phyloP scores from a whole-genome alignment of 2,329 filamentous ascomycete genomes.

The Pestalotiopsis sp. region DNA sequence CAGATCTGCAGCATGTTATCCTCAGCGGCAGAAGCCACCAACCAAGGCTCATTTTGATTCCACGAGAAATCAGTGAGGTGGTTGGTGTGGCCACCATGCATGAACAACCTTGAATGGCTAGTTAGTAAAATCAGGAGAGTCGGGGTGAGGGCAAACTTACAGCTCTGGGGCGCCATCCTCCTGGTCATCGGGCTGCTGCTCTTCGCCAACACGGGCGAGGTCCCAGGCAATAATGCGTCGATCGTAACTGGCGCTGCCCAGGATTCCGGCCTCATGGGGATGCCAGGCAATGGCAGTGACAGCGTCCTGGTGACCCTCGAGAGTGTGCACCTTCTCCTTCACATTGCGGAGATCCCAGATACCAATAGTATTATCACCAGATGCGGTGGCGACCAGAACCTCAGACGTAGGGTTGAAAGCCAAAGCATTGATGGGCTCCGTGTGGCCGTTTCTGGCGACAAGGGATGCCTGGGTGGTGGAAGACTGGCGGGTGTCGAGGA shows the following conservation, averaged over 20 bases:
- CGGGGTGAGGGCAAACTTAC: constrained; percentile 53
- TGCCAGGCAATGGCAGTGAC: constrained; percentile 96
- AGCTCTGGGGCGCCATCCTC: constrained; percentile 95
- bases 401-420: constrained; percentile 94
- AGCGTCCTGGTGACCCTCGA: constrained; percentile 85
- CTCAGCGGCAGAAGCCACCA: constrained; percentile 92
- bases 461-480: constrained; percentile 69
- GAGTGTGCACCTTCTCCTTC: constrained; percentile 84
- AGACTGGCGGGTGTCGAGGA: constrained; percentile 79
- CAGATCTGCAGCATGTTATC: constrained; percentile 97
- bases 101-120: constrained; percentile 71
- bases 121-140: constrained; percentile 2
- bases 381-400: constrained; percentile 87
- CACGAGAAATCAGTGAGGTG: constrained; percentile 96
- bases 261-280: constrained; percentile 82
- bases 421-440: constrained; percentile 93
- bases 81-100: constrained; percentile 98
- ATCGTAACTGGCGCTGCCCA: constrained; percentile 92
- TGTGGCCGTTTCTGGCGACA: constrained; percentile 74
- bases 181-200: constrained; percentile 91
- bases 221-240: constrained; percentile 97
- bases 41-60: constrained; percentile 97
- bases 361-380: constrained; percentile 91
- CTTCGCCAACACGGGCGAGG: constrained; percentile 85
- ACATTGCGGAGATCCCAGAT: constrained; percentile 95